Base-by-base conservation (phyloP, 352 stramenopile species). In the Phytophthora niederhauseri region DNA sequence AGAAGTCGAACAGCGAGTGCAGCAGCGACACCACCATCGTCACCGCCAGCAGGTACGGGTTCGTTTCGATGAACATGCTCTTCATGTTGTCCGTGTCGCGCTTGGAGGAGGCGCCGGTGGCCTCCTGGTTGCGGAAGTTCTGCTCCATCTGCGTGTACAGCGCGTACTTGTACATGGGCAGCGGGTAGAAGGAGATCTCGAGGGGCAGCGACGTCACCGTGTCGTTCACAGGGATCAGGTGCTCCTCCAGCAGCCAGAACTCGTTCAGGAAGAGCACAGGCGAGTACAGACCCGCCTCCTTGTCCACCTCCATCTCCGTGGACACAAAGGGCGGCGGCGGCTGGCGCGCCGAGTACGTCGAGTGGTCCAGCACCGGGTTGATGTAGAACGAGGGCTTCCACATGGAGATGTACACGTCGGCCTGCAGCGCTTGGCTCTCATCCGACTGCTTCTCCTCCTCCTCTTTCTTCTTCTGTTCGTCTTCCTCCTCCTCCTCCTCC, bases 1-100 rank as follows among this genome's bases (percentile, higher is more conserved):
- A 67, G 66, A 99, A 99, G 73, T 99, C 97, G 78, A 99, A 99
- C 7, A 99, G 77, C 43, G 98, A 97, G 84, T 99, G 98, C 45
- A 99, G 72, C 24, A 98, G 79, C 52, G 95, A 98, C 46, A 98
- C 98, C 34, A 97, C 59, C 20, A 99, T 85, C 1, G 97, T 99
- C 22, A 99, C 77, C 4, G 67, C 93, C 19, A 99, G 86, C 53
- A 99, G 72, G 50, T 97, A 98, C 38, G 98, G 91, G 76, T 99
- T 99, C 22, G 97, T 99, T 67, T 99, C 98, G 22, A 98, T 84
- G 72, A 99, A 98, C 89, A 99, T 92, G 64, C 90, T 81, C 72
- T 97, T 98, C 80, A 99, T 97, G 48, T 88, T 94, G 70, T 98
- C 95, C 34, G 90, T 90, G 52, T 99, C 96, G 46, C 68, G 89